phyloP scores from a whole-genome alignment of 202 grass and related monocot species.

The Saccharum hybrid region DNA sequence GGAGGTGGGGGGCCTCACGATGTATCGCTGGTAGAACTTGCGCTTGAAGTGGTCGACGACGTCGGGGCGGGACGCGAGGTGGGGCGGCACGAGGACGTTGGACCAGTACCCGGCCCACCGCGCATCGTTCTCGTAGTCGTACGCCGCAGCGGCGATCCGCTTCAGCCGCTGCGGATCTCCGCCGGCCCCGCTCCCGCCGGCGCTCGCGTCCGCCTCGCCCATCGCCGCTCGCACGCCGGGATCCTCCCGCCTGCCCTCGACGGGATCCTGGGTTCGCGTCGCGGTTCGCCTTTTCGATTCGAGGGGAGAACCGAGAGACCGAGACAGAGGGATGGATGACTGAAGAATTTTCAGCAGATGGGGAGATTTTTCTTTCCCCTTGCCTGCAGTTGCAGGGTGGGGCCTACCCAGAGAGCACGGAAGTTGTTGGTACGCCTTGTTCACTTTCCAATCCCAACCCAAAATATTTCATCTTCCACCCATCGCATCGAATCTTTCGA shows the following conservation, averaged over 20 bases:
- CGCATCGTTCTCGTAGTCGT: slow-evolving; percentile 90
- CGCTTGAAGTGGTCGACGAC: slow-evolving; percentile 78
- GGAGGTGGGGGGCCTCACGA: slow-evolving; percentile 49
- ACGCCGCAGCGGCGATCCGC: slow-evolving; percentile 72
- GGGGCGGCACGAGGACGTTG: slow-evolving; percentile 78
- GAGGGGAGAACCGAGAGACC: neutral
- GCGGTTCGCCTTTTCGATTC: neutral
- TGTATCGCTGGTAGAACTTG: slow-evolving; percentile 94
- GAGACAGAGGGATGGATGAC: slow-evolving; percentile 2
- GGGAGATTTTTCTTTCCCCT: neutral
- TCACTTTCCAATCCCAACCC: too few relatives aligned
- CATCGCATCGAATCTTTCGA: too few relatives aligned
- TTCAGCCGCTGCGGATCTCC: slow-evolving; percentile 72
- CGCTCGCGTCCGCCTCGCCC: slow-evolving; percentile 52
- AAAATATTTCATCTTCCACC: too few relatives aligned
- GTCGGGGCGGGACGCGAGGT: slow-evolving; percentile 79
- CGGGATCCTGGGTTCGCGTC: neutral
- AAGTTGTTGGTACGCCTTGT: neutral
- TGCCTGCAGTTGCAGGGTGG: slow-evolving; percentile 7
- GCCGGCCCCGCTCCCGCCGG: slow-evolving; percentile 29
- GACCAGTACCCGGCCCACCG: slow-evolving; percentile 92
- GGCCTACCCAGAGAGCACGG: neutral
- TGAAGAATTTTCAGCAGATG: slow-evolving; percentile 29
- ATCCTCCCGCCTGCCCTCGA: neutral
- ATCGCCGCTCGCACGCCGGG: slow-evolving; percentile 31